Percentiles rank a stretch among this genome's conserved stretches.
phyloP scores from a whole-genome alignment of 1,139 yeast species.

The Casaregolazyma lundiana region DNA sequence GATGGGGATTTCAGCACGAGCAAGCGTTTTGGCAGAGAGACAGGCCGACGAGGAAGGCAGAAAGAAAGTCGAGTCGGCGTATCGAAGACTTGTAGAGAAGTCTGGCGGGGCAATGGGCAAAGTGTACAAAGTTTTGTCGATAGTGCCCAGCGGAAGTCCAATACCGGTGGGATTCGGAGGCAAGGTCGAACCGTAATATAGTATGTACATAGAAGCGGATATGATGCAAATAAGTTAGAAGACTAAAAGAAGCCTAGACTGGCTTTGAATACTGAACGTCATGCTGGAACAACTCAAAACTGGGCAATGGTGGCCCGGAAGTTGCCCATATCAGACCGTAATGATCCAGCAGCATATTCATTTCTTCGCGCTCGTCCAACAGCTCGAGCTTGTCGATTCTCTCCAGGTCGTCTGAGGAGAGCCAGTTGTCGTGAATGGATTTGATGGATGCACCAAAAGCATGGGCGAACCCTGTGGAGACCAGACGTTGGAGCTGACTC shows the following conservation, averaged over 20 bases:
- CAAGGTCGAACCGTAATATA: not conserved
- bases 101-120: conserved; percentile 70
- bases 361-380: conserved; percentile 87
- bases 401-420: conserved; percentile 42
- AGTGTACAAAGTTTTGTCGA: conserved; percentile 65
- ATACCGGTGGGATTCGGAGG: conserved; percentile 44
- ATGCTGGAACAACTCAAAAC: conserved; percentile 7
- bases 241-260: not conserved
- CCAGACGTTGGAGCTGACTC: conserved; percentile 40
- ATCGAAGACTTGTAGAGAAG: conserved; percentile 59
- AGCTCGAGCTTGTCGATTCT: conserved; percentile 65
- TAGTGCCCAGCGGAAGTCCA: conserved; percentile 46
- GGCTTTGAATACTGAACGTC: not conserved
- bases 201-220: not conserved
- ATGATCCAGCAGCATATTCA: conserved; percentile 67
- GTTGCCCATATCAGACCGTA: conserved; percentile 54
- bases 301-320: conserved; percentile 7
- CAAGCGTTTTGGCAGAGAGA: conserved; percentile 37
- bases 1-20: conserved; percentile 71
- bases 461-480: conserved; percentile 20
- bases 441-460: conserved; percentile 53
- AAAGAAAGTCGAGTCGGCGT: conserved; percentile 49
- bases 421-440: conserved; percentile 56
- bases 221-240: not conserved
- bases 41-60: conserved; percentile 32